A percentile compares a stretch with the other conserved stretches of the same genome.
Conservation (phyloP, 805 yeast species). For the Lipomyces starkeyi region DNA sequence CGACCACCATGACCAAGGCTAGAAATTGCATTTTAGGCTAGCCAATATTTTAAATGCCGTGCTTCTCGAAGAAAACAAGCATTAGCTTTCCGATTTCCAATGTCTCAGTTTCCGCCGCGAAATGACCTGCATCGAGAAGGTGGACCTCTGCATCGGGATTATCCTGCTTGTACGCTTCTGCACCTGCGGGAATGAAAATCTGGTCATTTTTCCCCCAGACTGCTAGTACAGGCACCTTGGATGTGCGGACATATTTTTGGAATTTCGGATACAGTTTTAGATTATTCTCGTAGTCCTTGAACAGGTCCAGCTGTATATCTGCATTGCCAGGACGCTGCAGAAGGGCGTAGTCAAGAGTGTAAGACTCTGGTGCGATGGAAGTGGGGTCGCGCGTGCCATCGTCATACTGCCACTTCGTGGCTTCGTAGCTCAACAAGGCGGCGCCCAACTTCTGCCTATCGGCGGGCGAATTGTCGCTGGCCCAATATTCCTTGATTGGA, state of each 20-base stretch:
- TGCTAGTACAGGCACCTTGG: constrained; percentile 48
- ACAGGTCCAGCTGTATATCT: constrained; percentile 47
- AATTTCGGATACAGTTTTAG: constrained; percentile 48
- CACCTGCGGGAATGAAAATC: constrained; percentile 49
- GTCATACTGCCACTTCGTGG: constrained; percentile 43
- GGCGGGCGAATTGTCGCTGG: constrained; percentile 25
- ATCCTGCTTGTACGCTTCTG: constrained; percentile 50
- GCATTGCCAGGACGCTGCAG: constrained; percentile 42
- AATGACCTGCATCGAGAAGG: constrained; percentile 50
- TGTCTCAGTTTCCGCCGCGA: constrained; percentile 47
- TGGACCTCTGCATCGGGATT: constrained; percentile 43
- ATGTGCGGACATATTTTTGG: constrained; percentile 46
- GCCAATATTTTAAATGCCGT: neutral
- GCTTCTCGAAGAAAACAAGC: constrained; percentile 26
- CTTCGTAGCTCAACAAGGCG: neutral
- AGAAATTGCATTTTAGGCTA: too few relatives aligned
- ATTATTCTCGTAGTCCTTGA: constrained; percentile 49
- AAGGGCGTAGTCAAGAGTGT: constrained; percentile 45
- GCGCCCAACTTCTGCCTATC: neutral
- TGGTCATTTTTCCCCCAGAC: constrained; percentile 53
- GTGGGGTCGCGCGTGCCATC: constrained; percentile 44
- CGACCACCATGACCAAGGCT: too few relatives aligned
- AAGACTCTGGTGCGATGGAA: constrained; percentile 47
- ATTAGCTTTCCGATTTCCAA: constrained; percentile 47
- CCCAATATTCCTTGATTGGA: constrained; percentile 48